Evolutionary conservation across 306 rosid species (phyloP).

Genomic region (Casuarina cunninghamiana): DNA sequence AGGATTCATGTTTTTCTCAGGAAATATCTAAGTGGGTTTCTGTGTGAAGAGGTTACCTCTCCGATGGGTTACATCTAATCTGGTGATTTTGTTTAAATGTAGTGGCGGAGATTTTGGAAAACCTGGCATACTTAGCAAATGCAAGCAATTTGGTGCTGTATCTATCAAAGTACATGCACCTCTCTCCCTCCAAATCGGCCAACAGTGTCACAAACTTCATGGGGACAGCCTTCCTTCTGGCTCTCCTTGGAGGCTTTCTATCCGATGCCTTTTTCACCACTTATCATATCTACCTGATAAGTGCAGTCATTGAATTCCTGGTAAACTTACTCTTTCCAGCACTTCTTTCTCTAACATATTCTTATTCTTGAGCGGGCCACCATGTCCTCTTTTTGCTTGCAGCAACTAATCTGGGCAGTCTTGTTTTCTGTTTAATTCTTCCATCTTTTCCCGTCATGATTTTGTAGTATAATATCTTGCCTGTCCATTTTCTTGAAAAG

Average conservation of each 20-base stretch:
- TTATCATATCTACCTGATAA: conserved; percentile 74
- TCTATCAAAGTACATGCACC: conserved; percentile 61
- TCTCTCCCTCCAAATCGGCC: conserved; percentile 79
- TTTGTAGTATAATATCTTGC: not conserved
- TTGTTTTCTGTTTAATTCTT: not conserved
- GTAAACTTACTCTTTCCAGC: conserved; percentile 39
- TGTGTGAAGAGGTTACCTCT: not conserved
- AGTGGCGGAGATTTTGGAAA: conserved; percentile 91
- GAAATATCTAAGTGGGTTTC: not conserved
- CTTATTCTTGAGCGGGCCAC: not conserved
- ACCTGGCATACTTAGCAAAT: conserved; percentile 84
- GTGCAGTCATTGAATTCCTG: conserved; percentile 78
- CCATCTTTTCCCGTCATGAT: not conserved
- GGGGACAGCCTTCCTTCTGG: conserved; percentile 94
- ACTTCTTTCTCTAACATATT: conserved; percentile 1
- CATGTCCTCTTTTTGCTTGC: not conserved
- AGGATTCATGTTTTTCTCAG: not conserved
- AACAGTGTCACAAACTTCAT: conserved; percentile 92
- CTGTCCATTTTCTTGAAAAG: not conserved
- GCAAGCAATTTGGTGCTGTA: conserved; percentile 91
- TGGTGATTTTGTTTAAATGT: conserved; percentile 1
- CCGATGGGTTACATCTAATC: not conserved
- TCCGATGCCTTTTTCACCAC: conserved; percentile 85
- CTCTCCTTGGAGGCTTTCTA: conserved; percentile 92
- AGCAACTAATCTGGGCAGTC: not conserved